Conservation (phyloP, 257 asterid species). For the Nicotiana otophora region DNA sequence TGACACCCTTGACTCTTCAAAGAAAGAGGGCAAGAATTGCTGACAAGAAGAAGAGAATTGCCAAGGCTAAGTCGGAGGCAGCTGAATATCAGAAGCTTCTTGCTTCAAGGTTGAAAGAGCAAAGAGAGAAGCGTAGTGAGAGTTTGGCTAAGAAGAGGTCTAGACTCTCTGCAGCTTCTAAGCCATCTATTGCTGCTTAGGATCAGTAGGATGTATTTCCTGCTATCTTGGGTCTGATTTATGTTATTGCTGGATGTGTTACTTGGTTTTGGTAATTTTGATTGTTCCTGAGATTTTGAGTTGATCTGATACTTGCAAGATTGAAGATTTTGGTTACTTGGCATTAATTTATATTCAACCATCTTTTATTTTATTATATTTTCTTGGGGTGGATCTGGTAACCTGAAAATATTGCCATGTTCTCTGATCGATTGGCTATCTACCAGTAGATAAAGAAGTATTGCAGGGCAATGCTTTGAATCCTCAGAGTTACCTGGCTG, state of each 20-base stretch:
- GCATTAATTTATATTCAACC: background rate
- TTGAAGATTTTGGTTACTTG: background rate
- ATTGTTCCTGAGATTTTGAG: background rate
- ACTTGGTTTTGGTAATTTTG: background rate
- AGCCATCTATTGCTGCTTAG: background rate
- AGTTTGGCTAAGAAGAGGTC: constrained; percentile 13
- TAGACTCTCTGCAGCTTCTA: constrained; percentile 1
- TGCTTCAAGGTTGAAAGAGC: constrained; percentile 13
- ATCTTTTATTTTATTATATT: background rate
- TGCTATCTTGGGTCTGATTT: background rate
- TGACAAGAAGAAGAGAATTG: constrained; percentile 11
- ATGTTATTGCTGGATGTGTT: background rate
- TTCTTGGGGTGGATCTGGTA: background rate
- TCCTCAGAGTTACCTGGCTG: background rate
- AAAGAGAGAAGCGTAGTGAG: constrained; percentile 12
- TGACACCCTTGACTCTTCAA: constrained; percentile 9
- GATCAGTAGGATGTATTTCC: background rate
- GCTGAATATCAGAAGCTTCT: constrained; percentile 14
- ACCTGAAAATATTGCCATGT: background rate
- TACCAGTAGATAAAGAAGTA: background rate
- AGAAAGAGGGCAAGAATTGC: constrained; percentile 14
- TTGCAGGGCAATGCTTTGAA: background rate
- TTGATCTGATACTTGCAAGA: background rate
- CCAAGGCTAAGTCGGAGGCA: constrained; percentile 11
- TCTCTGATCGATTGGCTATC: background rate